Conservation (phyloP, 805 yeast species). For the Wickerhamomyces kurtzmanii region DNA sequence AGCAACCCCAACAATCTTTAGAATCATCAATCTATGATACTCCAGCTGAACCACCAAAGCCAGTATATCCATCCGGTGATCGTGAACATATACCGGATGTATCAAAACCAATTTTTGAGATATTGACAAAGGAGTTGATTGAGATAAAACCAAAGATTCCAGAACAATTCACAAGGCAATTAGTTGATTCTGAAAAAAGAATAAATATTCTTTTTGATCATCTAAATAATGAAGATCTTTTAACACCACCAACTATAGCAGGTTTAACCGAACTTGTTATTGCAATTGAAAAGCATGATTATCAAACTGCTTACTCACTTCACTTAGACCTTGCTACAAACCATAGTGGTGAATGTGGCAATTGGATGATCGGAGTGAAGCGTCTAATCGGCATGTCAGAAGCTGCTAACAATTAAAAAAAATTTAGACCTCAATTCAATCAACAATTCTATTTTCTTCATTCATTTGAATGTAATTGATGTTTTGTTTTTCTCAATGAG, state of each 20-base stretch:
- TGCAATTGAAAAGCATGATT: conserved; percentile 45
- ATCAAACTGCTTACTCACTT: conserved; percentile 43
- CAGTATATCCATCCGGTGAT: conserved; percentile 50
- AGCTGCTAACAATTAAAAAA: conserved; percentile 20
- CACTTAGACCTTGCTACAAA: conserved; percentile 53
- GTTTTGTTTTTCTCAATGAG: too few species aligned
- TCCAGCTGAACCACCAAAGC: conserved; percentile 8
- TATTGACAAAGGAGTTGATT: conserved; percentile 42
- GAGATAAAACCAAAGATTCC: conserved; percentile 69
- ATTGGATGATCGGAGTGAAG: conserved; percentile 90
- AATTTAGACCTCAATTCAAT: too few species aligned
- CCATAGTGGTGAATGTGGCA: conserved; percentile 66
- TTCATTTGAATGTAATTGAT: too few species aligned
- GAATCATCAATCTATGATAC: too few species aligned
- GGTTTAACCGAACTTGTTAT: conserved; percentile 41
- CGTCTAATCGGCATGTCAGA: conserved; percentile 73
- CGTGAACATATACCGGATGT: conserved; percentile 55
- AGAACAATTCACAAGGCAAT: conserved; percentile 60
- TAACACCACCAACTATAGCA: conserved; percentile 45
- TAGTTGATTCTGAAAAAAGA: conserved; percentile 76
- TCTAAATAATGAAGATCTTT: conserved; percentile 60
- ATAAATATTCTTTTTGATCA: conserved; percentile 67
- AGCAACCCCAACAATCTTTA: conserved; percentile 3
- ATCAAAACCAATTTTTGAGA: conserved; percentile 47
- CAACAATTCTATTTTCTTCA: too few species aligned